phyloP scores from a whole-genome alignment of 2,329 filamentous ascomycete species.

The Trichoderma gracile region DNA sequence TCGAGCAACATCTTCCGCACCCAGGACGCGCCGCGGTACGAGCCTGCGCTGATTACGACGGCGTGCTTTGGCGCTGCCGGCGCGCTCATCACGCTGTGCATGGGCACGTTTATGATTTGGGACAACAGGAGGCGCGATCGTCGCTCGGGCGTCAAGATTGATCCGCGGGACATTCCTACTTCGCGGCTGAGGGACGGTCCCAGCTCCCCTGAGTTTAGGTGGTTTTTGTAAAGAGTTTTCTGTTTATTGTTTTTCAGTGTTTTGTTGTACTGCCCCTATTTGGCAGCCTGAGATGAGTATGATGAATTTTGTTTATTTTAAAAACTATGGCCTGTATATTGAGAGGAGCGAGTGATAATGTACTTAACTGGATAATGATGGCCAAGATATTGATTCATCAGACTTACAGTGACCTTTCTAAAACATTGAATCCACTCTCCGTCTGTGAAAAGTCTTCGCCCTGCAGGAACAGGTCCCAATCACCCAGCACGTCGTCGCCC shows the following conservation, averaged over 20 bases:
- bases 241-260: not conserved
- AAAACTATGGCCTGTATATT: conserved; percentile 7
- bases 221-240: conserved; percentile 45
- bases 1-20: conserved; percentile 67
- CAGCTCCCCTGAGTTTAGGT: conserved; percentile 49
- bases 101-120: conserved; percentile 64
- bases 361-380: not conserved
- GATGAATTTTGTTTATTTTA: not conserved
- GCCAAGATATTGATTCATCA: not conserved
- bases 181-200: conserved; percentile 52
- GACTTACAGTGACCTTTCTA: conserved; percentile 1
- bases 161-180: conserved; percentile 50
- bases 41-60: conserved; percentile 64
- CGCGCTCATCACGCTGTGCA: conserved; percentile 51
- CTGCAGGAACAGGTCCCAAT: conserved; percentile 39
- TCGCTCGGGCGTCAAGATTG: conserved; percentile 51
- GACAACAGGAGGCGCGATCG: conserved; percentile 55
- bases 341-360: conserved; percentile 6
- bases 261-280: not conserved
- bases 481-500: conserved; percentile 40
- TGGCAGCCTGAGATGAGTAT: conserved; percentile 10
- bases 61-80: conserved; percentile 65
- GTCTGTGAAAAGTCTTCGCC: conserved; percentile 37
- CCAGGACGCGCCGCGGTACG: conserved; percentile 66
- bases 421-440: not conserved